phyloP scores from a whole-genome alignment of 139 green algal genomes.

The Volvox reticuliferus region DNA sequence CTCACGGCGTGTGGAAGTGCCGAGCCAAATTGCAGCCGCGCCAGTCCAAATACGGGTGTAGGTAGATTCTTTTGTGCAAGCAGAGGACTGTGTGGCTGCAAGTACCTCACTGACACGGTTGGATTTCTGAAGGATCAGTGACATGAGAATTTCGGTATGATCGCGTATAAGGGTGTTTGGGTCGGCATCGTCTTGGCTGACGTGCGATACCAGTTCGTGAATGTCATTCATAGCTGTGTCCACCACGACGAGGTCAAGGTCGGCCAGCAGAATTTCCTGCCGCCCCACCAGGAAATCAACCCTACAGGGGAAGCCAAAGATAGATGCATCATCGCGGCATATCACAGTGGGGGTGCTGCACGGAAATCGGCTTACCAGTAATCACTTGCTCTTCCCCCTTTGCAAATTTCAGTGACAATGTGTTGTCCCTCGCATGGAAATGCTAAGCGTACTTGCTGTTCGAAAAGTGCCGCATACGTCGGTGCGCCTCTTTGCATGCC shows the following conservation, averaged over 20 bases:
- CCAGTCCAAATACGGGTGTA: not conserved
- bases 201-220: not conserved
- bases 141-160: conserved; percentile 7
- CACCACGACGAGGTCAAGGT: not conserved
- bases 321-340: too few relatives aligned
- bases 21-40: not conserved
- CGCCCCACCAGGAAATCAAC: not conserved
- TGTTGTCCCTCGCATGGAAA: too few relatives aligned
- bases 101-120: not conserved
- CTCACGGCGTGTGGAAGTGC: not conserved
- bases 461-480: too few relatives aligned
- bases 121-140: not conserved
- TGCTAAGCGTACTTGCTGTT: too few relatives aligned
- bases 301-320: not conserved
- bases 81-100: not conserved
- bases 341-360: too few relatives aligned
- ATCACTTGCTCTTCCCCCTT: too few relatives aligned
- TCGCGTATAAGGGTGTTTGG: not conserved
- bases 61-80: not conserved
- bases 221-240: conserved; percentile 1
- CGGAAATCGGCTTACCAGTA: too few relatives aligned
- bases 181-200: not conserved
- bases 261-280: not conserved
- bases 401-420: too few relatives aligned
- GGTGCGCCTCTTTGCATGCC: too few relatives aligned